Percentiles rank a stretch among this genome's conserved stretches.
phyloP scores from a whole-genome alignment of 225 moss, liverwort and hornwort genomes.

The Lunularia cruciata region DNA sequence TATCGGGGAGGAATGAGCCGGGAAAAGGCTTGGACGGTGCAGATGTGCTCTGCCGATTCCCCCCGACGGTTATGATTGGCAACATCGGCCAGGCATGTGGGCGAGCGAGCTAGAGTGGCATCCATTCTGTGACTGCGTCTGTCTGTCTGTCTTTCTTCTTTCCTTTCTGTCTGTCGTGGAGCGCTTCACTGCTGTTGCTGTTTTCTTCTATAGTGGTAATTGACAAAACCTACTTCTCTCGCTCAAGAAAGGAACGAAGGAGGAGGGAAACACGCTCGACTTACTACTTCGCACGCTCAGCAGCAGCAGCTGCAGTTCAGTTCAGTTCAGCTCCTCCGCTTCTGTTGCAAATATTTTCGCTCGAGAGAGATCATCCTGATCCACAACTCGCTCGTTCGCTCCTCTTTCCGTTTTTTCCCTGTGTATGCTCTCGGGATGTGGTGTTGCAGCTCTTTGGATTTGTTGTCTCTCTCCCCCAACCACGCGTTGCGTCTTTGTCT shows the following conservation, averaged over 20 bases:
- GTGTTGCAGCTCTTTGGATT: neutral
- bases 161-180: neutral
- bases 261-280: slow-evolving; percentile 10
- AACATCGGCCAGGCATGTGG: neutral
- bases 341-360: slow-evolving; percentile 20
- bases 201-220: neutral
- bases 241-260: neutral
- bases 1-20: slow-evolving; percentile 5
- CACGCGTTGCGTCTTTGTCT: neutral
- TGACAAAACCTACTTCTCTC: too few relatives aligned
- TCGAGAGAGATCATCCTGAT: neutral
- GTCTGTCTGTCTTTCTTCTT: too few relatives aligned
- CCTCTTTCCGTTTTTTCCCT: neutral
- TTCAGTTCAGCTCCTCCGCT: neutral
- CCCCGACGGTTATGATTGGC: slow-evolving; percentile 4
- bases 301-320: neutral
- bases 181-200: neutral
- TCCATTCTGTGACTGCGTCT: neutral
- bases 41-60: slow-evolving; percentile 4
- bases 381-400: neutral
- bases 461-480: neutral
- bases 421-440: neutral
- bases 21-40: neutral
- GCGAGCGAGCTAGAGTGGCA: neutral
- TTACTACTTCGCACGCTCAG: slow-evolving; percentile 11